phyloP scores from a whole-genome alignment of 805 yeast genomes.

The Wickerhamiella sorbophila region DNA sequence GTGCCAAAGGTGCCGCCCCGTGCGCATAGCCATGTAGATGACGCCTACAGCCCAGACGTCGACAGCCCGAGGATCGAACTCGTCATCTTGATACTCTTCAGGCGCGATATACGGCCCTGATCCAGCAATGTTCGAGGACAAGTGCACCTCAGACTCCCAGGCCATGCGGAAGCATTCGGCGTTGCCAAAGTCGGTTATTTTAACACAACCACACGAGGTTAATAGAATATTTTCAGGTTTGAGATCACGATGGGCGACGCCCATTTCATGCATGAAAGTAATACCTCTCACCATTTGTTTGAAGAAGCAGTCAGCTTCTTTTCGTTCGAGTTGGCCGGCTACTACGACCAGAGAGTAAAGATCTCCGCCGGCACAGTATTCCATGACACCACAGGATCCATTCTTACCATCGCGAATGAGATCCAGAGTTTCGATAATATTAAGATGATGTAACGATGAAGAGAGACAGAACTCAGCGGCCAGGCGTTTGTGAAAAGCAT shows the following conservation, averaged over 20 bases:
- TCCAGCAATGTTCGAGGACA: slow-evolving; percentile 59
- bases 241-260: slow-evolving; percentile 85
- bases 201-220: slow-evolving; percentile 47
- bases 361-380: slow-evolving; percentile 82
- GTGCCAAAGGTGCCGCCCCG: slow-evolving; percentile 88
- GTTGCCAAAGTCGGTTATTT: slow-evolving; percentile 77
- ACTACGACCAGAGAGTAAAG: slow-evolving; percentile 44
- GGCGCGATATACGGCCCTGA: slow-evolving; percentile 87
- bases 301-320: slow-evolving; percentile 77
- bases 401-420: slow-evolving; percentile 56
- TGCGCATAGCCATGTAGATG: slow-evolving; percentile 61
- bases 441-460: slow-evolving; percentile 54
- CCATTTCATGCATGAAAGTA: slow-evolving; percentile 71
- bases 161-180: slow-evolving; percentile 79
- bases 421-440: slow-evolving; percentile 63
- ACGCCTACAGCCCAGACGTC: slow-evolving; percentile 86
- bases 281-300: slow-evolving; percentile 75
- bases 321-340: slow-evolving; percentile 37
- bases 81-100: slow-evolving; percentile 48
- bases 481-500: slow-evolving; percentile 49
- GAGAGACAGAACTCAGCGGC: slow-evolving; percentile 85
- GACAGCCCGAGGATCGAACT: slow-evolving; percentile 60
- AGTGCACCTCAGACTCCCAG: slow-evolving; percentile 62
- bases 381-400: slow-evolving; percentile 80
- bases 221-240: slow-evolving; percentile 79